Evolutionary conservation across 2,329 filamentous ascomycete species (phyloP).

Genomic region (Ophioceras dolichostomum): DNA sequence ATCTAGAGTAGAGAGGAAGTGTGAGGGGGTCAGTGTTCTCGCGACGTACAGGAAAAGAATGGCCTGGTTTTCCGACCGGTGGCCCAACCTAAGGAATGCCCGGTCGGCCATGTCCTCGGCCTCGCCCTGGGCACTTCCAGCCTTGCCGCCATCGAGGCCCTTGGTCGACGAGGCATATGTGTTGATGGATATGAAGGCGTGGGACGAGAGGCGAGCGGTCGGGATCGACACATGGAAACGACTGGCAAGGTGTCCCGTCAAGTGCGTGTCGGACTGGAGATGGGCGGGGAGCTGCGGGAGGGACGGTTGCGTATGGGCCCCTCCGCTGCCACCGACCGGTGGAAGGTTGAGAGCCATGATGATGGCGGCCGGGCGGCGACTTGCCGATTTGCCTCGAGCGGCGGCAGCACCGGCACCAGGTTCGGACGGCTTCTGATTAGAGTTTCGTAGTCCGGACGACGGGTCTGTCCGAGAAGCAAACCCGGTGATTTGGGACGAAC

Average conservation of each 20-base stretch:
- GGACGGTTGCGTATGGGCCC: slow-evolving; percentile 70
- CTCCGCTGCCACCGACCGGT: slow-evolving; percentile 34
- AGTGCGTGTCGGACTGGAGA: slow-evolving; percentile 51
- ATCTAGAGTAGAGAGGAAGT: background rate
- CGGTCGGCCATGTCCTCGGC: slow-evolving; percentile 84
- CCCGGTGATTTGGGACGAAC: too few species aligned
- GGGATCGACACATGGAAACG: slow-evolving; percentile 88
- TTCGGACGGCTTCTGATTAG: too few species aligned
- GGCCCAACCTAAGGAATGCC: slow-evolving; percentile 74
- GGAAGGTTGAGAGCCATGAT: slow-evolving; percentile 51
- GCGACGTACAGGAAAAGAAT: slow-evolving; percentile 75
- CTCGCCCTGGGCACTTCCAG: slow-evolving; percentile 84
- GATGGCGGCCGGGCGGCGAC: slow-evolving; percentile 17
- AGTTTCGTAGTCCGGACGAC: too few species aligned
- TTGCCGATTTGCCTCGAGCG: slow-evolving; percentile 2
- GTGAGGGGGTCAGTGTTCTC: too few species aligned
- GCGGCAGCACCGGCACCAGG: too few species aligned
- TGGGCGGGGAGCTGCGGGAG: slow-evolving; percentile 79
- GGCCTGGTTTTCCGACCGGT: slow-evolving; percentile 86
- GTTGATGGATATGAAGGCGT: slow-evolving; percentile 85
- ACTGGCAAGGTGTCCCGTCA: slow-evolving; percentile 72
- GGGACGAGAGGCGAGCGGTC: slow-evolving; percentile 79
- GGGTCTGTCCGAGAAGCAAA: too few species aligned
- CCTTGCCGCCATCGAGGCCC: slow-evolving; percentile 80
- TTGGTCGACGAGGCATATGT: slow-evolving; percentile 85